Evolutionary conservation across 352 stramenopile genomes (phyloP).

Genomic region (Pythium insidiosum): DNA sequence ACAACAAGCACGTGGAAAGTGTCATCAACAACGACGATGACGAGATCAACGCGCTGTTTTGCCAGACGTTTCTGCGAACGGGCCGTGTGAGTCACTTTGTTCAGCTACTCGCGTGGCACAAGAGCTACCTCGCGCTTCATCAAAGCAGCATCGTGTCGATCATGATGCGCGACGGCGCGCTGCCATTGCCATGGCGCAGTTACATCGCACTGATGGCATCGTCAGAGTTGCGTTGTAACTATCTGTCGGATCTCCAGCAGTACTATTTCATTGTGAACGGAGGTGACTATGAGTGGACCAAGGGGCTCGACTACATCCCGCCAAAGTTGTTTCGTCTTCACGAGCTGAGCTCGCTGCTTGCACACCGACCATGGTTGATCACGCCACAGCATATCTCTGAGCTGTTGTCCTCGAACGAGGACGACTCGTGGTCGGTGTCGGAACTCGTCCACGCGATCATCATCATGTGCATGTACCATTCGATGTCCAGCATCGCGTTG

Average conservation of each 20-base stretch:
- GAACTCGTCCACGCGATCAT: slow-evolving; percentile 85
- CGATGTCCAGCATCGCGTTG: slow-evolving; percentile 73
- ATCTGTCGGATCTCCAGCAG: slow-evolving; percentile 71
- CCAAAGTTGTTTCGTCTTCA: slow-evolving; percentile 80
- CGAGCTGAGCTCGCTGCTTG: slow-evolving; percentile 74
- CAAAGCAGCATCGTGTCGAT: slow-evolving; percentile 52
- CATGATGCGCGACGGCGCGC: slow-evolving; percentile 69
- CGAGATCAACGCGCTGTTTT: slow-evolving; percentile 42
- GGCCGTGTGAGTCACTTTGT: slow-evolving; percentile 70
- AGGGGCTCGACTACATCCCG: slow-evolving; percentile 73
- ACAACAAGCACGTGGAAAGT: slow-evolving; percentile 17
- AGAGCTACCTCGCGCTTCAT: slow-evolving; percentile 67
- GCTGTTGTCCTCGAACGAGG: slow-evolving; percentile 53
- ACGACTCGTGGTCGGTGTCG: slow-evolving; percentile 81
- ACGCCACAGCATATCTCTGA: slow-evolving; percentile 67
- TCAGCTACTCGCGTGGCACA: slow-evolving; percentile 75
- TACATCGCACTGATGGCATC: slow-evolving; percentile 83
- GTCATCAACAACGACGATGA: slow-evolving; percentile 33
- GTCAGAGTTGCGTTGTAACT: slow-evolving; percentile 71
- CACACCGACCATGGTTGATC: slow-evolving; percentile 81
- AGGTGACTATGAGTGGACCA: slow-evolving; percentile 72
- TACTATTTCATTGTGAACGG: slow-evolving; percentile 82
- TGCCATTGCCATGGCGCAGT: slow-evolving; percentile 73
- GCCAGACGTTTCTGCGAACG: slow-evolving; percentile 46
- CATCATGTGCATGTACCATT: slow-evolving; percentile 77